These are phyloP conservation scores for Paraphoma sp. DNA, from an alignment of 2,329 filamentous ascomycete genomes.

Conservation along the genomic window DNA sequence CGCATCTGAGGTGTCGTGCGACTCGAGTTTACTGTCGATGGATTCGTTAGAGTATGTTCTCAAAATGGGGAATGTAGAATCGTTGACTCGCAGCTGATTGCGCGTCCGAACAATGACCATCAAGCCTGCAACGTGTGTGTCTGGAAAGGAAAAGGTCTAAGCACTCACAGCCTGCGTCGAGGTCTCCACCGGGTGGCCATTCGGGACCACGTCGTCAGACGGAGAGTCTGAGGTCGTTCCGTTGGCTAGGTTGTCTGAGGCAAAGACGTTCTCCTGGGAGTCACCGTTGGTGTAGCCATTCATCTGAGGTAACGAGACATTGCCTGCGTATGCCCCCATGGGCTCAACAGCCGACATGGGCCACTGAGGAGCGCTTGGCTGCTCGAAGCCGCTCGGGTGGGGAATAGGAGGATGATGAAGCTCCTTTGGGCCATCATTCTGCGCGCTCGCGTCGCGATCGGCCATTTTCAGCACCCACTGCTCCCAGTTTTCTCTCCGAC, in stretches of 20 bases:
- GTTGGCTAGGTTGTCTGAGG: conserved; percentile 26
- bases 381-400: conserved; percentile 45
- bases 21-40: conserved; percentile 58
- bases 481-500: conserved; percentile 77
- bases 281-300: conserved; percentile 37
- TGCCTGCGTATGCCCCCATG: conserved; percentile 25
- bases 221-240: conserved; percentile 25
- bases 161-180: conserved; percentile 43
- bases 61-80: conserved; percentile 35
- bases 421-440: conserved; percentile 71
- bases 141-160: conserved; percentile 56
- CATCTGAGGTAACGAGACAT: conserved; percentile 31
- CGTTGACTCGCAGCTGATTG: conserved; percentile 39
- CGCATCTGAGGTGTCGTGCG: conserved; percentile 57
- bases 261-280: conserved; percentile 17
- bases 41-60: conserved; percentile 64
- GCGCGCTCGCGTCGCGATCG: conserved; percentile 75
- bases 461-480: conserved; percentile 77
- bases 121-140: conserved; percentile 60
- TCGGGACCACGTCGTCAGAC: conserved; percentile 26
- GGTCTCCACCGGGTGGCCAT: conserved; percentile 36
- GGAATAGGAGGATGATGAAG: conserved; percentile 50
- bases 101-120: conserved; percentile 60
- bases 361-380: conserved; percentile 36
- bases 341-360: conserved; percentile 32